Evolutionary conservation across 345 rosid species (phyloP), one percentile per base, ranked within the genome.

Genomic region (Carallia brachiata): DNA sequence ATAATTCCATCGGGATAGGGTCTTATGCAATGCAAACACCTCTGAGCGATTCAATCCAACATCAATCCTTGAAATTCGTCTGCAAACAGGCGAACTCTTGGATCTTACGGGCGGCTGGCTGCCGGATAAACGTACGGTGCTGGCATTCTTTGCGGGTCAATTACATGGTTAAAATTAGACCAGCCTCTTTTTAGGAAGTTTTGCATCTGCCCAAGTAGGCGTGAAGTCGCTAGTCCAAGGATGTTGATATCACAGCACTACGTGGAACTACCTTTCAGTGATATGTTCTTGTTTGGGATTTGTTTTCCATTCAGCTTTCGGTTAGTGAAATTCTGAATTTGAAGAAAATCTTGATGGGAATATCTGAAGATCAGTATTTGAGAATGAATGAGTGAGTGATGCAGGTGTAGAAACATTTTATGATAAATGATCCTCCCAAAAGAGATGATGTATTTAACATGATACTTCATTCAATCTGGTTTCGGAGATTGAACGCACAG

Each of bases 141-240:
- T 84, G 7, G 86, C 83, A 10, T 83, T 87, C 68, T 87, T 83
- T 0, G 84, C 86, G 0, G 88, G 91, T n/a, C 36, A 67, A 59
- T 67, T 68, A 1, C 91, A 81, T n/a, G 87, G 87, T 0, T 23
- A 40, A 78, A 6, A 73, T 84, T 36, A 68, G 87, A 36, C 82
- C 76, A 27, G 61, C 71, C 27, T 75, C 84, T 23, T 74, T 87
- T 6, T 54, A 78, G 34, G 0, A 23, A 23, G 71, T 84, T 64
- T 36, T 88, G 97, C 74, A 76, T 89, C 5, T 91, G 96, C 67
- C 96, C 97, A 0, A 89, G 96, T 9, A 93, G 97, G n/a, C 83
- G 86, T 48, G 97, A 89, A 77, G 97, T 89, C 15, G 97, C 91
- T 7, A 86, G 90, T 72, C 96, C 97, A 16, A 88, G 97, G 10